Percentiles rank a stretch among this genome's conserved stretches.
phyloP scores from a whole-genome alignment of 805 yeast genomes.

The Lipomyces sp. region DNA sequence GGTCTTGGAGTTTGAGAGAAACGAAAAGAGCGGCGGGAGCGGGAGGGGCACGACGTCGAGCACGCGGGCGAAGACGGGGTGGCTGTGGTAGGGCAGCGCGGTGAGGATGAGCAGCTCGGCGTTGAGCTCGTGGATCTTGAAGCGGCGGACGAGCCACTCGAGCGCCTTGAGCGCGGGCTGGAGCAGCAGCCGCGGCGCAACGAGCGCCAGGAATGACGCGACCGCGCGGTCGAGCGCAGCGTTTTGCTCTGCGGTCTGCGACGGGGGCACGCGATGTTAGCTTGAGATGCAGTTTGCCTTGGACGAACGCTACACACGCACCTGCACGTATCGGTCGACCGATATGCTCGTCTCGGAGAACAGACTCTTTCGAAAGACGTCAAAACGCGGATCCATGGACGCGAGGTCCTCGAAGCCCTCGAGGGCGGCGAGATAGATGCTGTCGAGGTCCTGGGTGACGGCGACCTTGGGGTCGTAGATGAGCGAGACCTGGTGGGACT shows the following conservation, averaged over 20 bases:
- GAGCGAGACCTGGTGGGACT: slow-evolving; percentile 83
- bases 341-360: slow-evolving; percentile 78
- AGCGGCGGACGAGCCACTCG: slow-evolving; percentile 92
- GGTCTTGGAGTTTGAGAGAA: slow-evolving; percentile 67
- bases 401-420: slow-evolving; percentile 75
- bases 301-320: too few relatives aligned
- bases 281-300: too few relatives aligned
- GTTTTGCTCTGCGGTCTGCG: slow-evolving; percentile 63
- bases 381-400: slow-evolving; percentile 70
- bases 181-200: slow-evolving; percentile 72
- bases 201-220: slow-evolving; percentile 65
- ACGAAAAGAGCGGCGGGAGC: slow-evolving; percentile 75
- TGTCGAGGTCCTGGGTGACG: slow-evolving; percentile 89
- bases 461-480: slow-evolving; percentile 84
- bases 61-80: slow-evolving; percentile 70
- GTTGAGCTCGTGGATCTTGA: slow-evolving; percentile 73
- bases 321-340: slow-evolving; percentile 79
- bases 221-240: slow-evolving; percentile 72
- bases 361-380: slow-evolving; percentile 62
- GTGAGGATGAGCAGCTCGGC: slow-evolving; percentile 69
- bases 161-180: slow-evolving; percentile 75
- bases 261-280: not conserved
- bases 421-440: slow-evolving; percentile 63
- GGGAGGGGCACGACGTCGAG: slow-evolving; percentile 62
- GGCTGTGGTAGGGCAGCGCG: slow-evolving; percentile 74